These are phyloP conservation scores for Chamaecyparis obtusa DNA, from an alignment of 75 land plant species.

Conservation along the genomic window DNA sequence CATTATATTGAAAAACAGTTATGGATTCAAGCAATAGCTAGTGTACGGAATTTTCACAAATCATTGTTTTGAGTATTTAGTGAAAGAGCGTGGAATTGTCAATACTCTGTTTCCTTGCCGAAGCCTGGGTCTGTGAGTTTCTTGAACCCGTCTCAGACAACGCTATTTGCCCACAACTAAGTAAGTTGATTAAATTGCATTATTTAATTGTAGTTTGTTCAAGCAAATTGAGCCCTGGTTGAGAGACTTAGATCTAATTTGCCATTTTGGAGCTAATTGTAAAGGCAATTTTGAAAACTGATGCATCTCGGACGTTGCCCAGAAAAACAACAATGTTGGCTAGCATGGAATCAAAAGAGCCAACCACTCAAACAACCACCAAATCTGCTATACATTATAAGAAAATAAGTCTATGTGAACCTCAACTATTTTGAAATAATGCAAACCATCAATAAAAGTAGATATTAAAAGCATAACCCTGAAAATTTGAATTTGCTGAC, in stretches of 20 bases:
- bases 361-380: not conserved
- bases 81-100: not conserved
- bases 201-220: not conserved
- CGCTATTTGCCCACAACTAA: not conserved
- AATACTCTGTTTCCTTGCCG: not conserved
- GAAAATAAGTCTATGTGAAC: not conserved
- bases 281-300: not conserved
- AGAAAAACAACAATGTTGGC: not conserved
- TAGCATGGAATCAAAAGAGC: not conserved
- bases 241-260: not conserved
- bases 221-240: not conserved
- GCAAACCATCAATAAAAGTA: not conserved
- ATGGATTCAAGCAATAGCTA: not conserved
- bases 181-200: not conserved
- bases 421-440: not conserved
- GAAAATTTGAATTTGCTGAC: constrained; percentile 21
- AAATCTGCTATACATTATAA: not conserved
- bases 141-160: not conserved
- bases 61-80: not conserved
- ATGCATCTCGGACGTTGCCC: not conserved
- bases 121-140: not conserved
- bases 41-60: not conserved
- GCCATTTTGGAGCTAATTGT: not conserved
- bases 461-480: not conserved
- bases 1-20: not conserved